Percentiles rank a stretch among this genome's conserved stretches.
Conservation (phyloP, 2,329 filamentous ascomycete genomes). For the Trichophyton equinum region DNA sequence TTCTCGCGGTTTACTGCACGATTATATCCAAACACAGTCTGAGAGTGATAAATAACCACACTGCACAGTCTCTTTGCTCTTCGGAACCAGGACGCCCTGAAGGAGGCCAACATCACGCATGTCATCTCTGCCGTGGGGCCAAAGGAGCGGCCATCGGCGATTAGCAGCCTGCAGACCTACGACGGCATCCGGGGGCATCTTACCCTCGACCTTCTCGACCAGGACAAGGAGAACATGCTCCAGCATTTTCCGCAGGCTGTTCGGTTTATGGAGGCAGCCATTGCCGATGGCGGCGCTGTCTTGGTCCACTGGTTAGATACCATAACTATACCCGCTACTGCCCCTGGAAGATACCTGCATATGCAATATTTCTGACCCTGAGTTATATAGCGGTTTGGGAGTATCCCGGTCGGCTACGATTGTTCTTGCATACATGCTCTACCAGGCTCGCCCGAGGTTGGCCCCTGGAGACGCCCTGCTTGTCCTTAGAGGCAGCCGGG, state of each 20-base stretch:
- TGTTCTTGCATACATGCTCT: conserved; percentile 70
- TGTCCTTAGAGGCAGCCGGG: conserved; percentile 55
- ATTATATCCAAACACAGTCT: too few species aligned
- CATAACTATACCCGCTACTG: conserved; percentile 1
- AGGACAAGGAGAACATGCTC: conserved; percentile 75
- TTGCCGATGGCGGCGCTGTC: conserved; percentile 48
- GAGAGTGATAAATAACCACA: too few species aligned
- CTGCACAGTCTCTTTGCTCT: conserved; percentile 60
- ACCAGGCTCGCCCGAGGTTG: conserved; percentile 41
- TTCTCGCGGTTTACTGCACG: too few species aligned
- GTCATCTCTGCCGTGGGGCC: conserved; percentile 67
- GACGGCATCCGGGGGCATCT: background rate
- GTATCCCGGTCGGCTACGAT: conserved; percentile 84
- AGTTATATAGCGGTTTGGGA: conserved; percentile 69
- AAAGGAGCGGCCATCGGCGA: background rate
- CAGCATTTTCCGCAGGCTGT: conserved; percentile 66
- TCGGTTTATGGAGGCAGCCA: conserved; percentile 66
- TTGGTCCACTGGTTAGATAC: conserved; percentile 56
- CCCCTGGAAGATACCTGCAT: conserved; percentile 5
- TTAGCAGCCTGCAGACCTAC: background rate
- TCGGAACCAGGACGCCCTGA: conserved; percentile 55
- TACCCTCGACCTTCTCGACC: conserved; percentile 62
- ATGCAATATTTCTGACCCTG: background rate
- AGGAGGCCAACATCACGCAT: conserved; percentile 67
- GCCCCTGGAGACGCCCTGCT: conserved; percentile 52